These are phyloP conservation scores for Trichoderma sp. DNA, from an alignment of 2,329 filamentous ascomycete species.

Conservation along the genomic window DNA sequence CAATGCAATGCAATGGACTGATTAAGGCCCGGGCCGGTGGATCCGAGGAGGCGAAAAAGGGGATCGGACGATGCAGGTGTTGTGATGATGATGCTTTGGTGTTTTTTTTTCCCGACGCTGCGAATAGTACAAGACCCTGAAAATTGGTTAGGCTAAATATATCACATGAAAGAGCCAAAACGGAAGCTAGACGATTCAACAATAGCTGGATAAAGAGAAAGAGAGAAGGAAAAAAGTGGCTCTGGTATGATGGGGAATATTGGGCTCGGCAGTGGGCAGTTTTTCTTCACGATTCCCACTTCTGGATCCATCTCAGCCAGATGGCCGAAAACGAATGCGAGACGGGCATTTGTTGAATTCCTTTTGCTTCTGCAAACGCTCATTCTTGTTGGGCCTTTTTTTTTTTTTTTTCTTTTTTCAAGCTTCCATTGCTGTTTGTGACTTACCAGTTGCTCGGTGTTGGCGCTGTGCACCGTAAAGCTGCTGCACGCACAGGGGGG, in stretches of 20 bases:
- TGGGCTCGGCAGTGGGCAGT: not conserved
- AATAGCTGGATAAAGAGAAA: not conserved
- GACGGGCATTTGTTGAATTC: not conserved
- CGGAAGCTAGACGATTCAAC: not conserved
- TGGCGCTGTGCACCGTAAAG: not conserved
- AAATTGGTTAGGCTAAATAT: not conserved
- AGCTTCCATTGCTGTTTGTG: not conserved
- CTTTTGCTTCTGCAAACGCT: no score
- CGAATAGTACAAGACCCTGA: not conserved
- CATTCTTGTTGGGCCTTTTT: not conserved
- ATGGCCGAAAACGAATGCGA: not conserved
- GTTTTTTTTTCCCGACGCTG: not conserved
- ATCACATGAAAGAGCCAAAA: not conserved
- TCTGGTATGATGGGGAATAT: not conserved
- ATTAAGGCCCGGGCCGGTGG: slow-evolving; percentile 16
- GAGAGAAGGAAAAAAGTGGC: not conserved
- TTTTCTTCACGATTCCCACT: not conserved
- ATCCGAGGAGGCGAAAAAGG: slow-evolving; percentile 15
- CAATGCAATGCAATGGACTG: slow-evolving; percentile 8
- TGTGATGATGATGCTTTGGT: slow-evolving; percentile 5
- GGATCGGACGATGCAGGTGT: slow-evolving; percentile 9
- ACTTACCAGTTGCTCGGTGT: not conserved
- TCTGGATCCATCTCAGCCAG: not conserved
- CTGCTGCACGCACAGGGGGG: slow-evolving; percentile 8
- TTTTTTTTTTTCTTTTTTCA: not conserved